Evolutionary conservation across 371 early-diverging fungal genomes (phyloP).

Genomic region (Circinella umbellata): DNA sequence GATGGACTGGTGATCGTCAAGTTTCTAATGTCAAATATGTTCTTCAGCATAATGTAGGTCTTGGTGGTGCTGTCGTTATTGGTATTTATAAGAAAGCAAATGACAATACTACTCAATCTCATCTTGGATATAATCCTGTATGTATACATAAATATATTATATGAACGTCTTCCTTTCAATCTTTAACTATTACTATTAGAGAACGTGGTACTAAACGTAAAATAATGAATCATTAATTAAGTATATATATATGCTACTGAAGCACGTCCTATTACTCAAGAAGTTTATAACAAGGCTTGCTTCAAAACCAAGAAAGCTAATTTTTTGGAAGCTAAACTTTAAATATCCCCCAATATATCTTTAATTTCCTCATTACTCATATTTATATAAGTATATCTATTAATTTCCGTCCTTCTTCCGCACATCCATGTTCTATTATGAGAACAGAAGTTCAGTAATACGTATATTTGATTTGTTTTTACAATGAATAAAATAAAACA

Average conservation of each 20-base stretch:
- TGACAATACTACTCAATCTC: conserved; percentile 45
- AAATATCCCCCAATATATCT: conserved; percentile 2
- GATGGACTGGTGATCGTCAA: conserved; percentile 78
- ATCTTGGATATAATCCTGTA: conserved; percentile 76
- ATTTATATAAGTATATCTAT: too few species aligned
- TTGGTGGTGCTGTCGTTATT: conserved; percentile 83
- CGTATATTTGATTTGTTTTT: too few species aligned
- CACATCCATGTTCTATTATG: too few species aligned
- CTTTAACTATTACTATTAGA: too few species aligned
- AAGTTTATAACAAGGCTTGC: conserved; percentile 63
- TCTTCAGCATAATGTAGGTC: conserved; percentile 83
- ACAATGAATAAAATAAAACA: too few species aligned
- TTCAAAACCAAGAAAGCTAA: conserved; percentile 51
- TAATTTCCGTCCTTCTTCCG: too few species aligned
- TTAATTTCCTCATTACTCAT: too few species aligned
- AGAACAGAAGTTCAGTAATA: too few species aligned
- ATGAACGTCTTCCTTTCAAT: too few species aligned
- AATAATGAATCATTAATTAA: too few species aligned
- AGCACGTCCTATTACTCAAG: conserved; percentile 62
- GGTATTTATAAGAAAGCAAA: conserved; percentile 68
- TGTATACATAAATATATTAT: neutral
- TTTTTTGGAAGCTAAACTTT: conserved; percentile 48
- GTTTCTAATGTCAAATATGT: conserved; percentile 70
- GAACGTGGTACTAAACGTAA: too few species aligned
- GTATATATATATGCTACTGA: conserved; percentile 44